Evolutionary conservation across 2,329 filamentous ascomycete genomes (phyloP).

Genomic region (Paecilomyces niveus): DNA sequence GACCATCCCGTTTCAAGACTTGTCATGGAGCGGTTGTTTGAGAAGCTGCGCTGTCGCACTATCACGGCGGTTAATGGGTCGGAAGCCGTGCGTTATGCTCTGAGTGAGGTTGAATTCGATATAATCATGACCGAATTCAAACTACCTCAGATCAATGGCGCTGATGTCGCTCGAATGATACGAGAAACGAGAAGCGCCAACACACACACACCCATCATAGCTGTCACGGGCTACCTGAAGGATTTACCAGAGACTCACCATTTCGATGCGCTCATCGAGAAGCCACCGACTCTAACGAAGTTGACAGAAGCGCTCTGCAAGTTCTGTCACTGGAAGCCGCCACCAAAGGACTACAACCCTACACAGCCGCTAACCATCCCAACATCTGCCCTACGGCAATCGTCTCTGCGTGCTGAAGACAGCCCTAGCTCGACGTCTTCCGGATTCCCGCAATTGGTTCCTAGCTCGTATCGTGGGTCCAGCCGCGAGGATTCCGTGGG

Average conservation of each 20-base stretch:
- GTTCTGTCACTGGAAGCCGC: constrained; percentile 89
- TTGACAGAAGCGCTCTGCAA: constrained; percentile 79
- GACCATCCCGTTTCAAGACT: constrained; percentile 94
- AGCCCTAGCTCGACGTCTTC: constrained; percentile 79
- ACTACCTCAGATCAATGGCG: constrained; percentile 87
- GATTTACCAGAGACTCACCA: constrained; percentile 91
- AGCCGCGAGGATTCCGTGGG: constrained; percentile 84
- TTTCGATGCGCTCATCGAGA: constrained; percentile 92
- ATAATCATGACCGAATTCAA: constrained; percentile 98
- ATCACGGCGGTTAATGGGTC: constrained; percentile 85
- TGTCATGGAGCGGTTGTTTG: constrained; percentile 97
- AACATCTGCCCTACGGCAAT: constrained; percentile 57
- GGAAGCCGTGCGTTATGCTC: constrained; percentile 86
- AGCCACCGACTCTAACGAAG: constrained; percentile 89
- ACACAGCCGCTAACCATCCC: constrained; percentile 54
- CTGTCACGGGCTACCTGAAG: constrained; percentile 96
- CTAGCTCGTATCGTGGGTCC: constrained; percentile 69
- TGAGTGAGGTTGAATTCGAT: constrained; percentile 97
- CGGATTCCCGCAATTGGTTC: constrained; percentile 59
- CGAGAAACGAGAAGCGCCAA: constrained; percentile 94
- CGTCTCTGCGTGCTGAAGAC: constrained; percentile 60
- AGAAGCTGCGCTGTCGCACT: constrained; percentile 90
- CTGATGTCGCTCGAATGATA: constrained; percentile 95
- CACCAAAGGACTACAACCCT: constrained; percentile 50
- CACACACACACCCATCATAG: constrained; percentile 87